Evolutionary conservation across 148 eudicot species (phyloP).

Genomic region (Cornus suecica): DNA sequence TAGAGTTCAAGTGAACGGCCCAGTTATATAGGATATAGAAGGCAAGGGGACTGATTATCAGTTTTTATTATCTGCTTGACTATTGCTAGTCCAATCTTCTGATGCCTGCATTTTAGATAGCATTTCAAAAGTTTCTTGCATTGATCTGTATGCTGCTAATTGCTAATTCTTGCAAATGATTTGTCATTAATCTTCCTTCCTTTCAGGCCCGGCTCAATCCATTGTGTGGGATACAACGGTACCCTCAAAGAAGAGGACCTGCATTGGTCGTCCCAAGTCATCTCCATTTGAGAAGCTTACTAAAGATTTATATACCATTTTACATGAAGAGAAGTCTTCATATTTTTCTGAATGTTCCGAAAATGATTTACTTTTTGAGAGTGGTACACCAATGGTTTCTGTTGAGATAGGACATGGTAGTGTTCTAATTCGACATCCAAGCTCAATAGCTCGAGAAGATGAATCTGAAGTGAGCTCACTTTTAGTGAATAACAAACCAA

Average conservation of each 20-base stretch:
- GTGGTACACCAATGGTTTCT: conserved; percentile 91
- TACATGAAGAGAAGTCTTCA: conserved; percentile 76
- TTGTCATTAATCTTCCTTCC: conserved; percentile 18
- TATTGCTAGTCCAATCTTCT: not conserved
- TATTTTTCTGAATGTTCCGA: conserved; percentile 74
- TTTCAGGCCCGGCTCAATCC: conserved; percentile 78
- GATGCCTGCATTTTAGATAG: not conserved
- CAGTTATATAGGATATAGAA: no score
- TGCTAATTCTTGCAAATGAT: conserved; percentile 3
- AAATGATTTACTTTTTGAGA: conserved; percentile 86
- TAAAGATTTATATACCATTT: conserved; percentile 76
- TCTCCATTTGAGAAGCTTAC: conserved; percentile 90
- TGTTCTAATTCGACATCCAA: conserved; percentile 89
- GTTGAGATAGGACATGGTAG: conserved; percentile 99
- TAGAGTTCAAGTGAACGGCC: no score
- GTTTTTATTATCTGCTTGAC: not conserved
- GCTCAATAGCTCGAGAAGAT: conserved; percentile 70
- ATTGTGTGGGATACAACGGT: conserved; percentile 76
- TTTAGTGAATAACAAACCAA: conserved; percentile 68
- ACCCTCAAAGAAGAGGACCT: conserved; percentile 91
- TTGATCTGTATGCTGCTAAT: not conserved
- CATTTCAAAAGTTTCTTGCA: not conserved
- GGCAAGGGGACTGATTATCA: no score
- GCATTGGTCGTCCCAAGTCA: conserved; percentile 65
- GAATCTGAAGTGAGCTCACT: conserved; percentile 99